Conservation (phyloP, 1,284 basidiomycete genomes). For the Microbotryum lychnidis-dioicae region DNA sequence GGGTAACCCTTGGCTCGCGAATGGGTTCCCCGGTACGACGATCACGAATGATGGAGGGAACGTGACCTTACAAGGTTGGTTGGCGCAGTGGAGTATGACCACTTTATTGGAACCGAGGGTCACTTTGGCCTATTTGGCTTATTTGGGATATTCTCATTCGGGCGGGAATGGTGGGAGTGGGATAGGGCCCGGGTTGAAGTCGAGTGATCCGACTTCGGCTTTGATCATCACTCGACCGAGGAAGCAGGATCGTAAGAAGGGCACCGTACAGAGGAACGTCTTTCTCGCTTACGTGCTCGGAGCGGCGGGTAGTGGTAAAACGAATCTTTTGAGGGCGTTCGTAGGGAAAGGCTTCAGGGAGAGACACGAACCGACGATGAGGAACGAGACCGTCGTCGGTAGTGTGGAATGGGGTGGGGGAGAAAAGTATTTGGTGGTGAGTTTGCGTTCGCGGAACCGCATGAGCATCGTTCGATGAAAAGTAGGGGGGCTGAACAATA, state of each 20-base stretch:
- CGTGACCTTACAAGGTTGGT: conserved; percentile 92
- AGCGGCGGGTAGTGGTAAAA: conserved; percentile 93
- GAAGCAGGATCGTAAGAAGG: conserved; percentile 68
- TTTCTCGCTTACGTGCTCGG: conserved; percentile 73
- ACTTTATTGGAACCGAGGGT: conserved; percentile 86
- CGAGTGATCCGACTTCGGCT: conserved; percentile 54
- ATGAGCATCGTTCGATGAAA: too few species aligned
- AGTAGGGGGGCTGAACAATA: too few species aligned
- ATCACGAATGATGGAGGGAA: conserved; percentile 80
- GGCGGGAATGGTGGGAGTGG: background rate
- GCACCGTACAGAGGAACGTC: conserved; percentile 77
- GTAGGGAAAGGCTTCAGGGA: conserved; percentile 64
- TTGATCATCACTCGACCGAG: conserved; percentile 71
- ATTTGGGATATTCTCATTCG: conserved; percentile 72
- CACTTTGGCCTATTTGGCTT: conserved; percentile 91
- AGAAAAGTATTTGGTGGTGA: conserved; percentile 90
- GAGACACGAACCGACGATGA: conserved; percentile 76
- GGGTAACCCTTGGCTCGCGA: conserved; percentile 80
- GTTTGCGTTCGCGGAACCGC: conserved; percentile 37
- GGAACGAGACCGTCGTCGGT: conserved; percentile 85
- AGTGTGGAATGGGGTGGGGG: conserved; percentile 87
- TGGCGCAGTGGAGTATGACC: conserved; percentile 99
- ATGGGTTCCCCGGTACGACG: conserved; percentile 82
- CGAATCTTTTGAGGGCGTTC: conserved; percentile 73
- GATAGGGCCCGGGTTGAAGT: background rate